Base-by-base conservation (phyloP, 148 eudicot genomes). In the Vaccinium myrtillus region DNA sequence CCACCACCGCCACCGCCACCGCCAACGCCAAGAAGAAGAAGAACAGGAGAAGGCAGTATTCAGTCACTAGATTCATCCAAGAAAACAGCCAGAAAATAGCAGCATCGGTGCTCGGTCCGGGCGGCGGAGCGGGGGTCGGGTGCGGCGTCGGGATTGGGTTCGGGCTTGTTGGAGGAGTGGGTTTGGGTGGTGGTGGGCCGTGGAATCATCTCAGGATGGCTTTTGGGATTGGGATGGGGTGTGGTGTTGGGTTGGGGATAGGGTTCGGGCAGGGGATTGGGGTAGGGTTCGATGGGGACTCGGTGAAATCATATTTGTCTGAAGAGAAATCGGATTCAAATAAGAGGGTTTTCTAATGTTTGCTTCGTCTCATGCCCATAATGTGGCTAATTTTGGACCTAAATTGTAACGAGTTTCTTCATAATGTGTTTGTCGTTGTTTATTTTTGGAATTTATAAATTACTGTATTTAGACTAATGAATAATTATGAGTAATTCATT, bases 101-200 rank as follows among this genome's bases (percentile, higher is more conserved):
- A 21, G 87, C 80, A 7, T 86, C 90, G 4, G 58, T 87, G 15
- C 43, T 87, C 50, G 93, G 95, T 10, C 94, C 95, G 1, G 97
- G 95, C 19, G 86, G 83, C 63, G 97, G 93, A 10, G 92, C 90
- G 5, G 97, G 95, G 2, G 50, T 93, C 4, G 97, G 95, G 1
- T 94, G 97, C 56, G 97, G 93, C 12, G 91, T 89, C 5, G 97
- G 95, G 2, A 55, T 93, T 1, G 97, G 95, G 1, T 61, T 90
- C 3, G 95, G 95, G 48, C 69, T 92, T 36, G 90, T 89, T 0
- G 97, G 97, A n/a, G 95, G 93, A 48, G 58, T 84, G 39, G 96
- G 94, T 71, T 82, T 71, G 55, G 87, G 88, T 43, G 87, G 87
- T 25, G 89, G 89, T 50, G 89, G 89, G 90, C 78, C 86, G 19